Base-by-base conservation (phyloP, 495 filamentous ascomycete genomes). In the Neurospora sp. region DNA sequence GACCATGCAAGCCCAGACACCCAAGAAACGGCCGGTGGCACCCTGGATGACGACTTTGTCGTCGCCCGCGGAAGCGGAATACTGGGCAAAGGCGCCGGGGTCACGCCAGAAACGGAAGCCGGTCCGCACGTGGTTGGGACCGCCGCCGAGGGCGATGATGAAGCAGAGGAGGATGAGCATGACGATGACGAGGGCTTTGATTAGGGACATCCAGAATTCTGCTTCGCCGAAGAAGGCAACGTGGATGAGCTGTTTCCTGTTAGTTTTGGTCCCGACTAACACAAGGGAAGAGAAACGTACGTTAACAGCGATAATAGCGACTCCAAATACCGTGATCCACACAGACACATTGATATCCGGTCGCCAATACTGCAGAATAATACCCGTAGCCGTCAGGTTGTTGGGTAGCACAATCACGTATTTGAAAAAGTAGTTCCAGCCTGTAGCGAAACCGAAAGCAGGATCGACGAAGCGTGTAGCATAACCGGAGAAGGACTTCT, bases 91-190 rank as follows among this genome's bases (percentile, higher is more conserved):
- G 7, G 92, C 89, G 14, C 92, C 93, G 9, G 93, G 93, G 18
- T 89, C 74, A n/a, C 86, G 84, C 93, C 93, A 96, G 82, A 90
- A 93, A 40, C 87, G 84, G 79, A 96, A 96, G 7, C 94, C 94
- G 40, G 81, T 75, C 27, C 88, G 91, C 69, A 88, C 83, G 75
- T 91, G 87, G 75, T 89, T 87, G 6, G 92, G 93, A 16, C 91
- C 92, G 75, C 93, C 94, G 59, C 94, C 94, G 27, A 91, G 83
- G 53, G 90, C 89, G 53, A 96, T 86, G 59, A 94, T 82, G 71
- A 93, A 81, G 9, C 88, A 91, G 20, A 96, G 75, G 68, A 93
- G 83, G 72, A 89, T 86, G 27, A 92, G 82, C 41, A 87, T 91
- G 65, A 91, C 73, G 76, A 94, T 92, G 41, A 91, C 87, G 14